Percentiles rank a stretch among this genome's conserved stretches.
These are phyloP conservation scores for Thuidium tamariscinum DNA, from an alignment of 225 moss, liverwort and hornwort species.

Conservation along the genomic window DNA sequence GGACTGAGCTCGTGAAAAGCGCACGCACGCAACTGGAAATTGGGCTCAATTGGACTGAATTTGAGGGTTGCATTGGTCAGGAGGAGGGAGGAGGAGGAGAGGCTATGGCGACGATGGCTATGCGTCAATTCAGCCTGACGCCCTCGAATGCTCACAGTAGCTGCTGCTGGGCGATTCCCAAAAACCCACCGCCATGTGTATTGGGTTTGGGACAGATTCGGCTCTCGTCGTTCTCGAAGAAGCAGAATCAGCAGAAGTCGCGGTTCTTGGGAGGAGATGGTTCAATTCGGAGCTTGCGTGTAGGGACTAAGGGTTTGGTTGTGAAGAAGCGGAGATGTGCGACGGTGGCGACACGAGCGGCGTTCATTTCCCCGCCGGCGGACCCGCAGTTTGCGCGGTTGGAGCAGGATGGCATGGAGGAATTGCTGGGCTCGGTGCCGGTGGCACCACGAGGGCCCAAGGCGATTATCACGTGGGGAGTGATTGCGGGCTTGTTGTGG, in stretches of 20 bases:
- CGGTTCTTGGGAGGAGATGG: not conserved
- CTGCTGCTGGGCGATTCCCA: not conserved
- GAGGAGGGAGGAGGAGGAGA: not conserved
- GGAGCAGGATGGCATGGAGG: slow-evolving; percentile 22
- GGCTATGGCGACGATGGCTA: slow-evolving; percentile 10
- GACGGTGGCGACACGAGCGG: not conserved
- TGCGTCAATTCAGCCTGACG: not conserved
- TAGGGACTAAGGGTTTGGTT: not conserved
- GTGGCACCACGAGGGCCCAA: slow-evolving; percentile 44
- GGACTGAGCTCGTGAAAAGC: not conserved
- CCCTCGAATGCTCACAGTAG: not conserved
- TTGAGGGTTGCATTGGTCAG: not conserved
- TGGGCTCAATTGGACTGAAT: not conserved
- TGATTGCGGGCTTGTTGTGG: slow-evolving; percentile 55
- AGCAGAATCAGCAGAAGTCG: not conserved
- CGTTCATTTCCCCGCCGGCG: slow-evolving; percentile 58
- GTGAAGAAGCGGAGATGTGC: not conserved
- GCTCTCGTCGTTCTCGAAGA: not conserved
- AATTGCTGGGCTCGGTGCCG: slow-evolving; percentile 34
- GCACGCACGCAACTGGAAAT: not conserved
- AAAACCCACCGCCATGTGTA: not conserved
- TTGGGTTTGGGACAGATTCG: slow-evolving; percentile 10
- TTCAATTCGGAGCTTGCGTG: not conserved
- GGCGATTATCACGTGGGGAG: slow-evolving; percentile 46
- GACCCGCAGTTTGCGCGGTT: slow-evolving; percentile 32